Evolutionary conservation across 192 early-diverging fungal genomes (phyloP).

Genomic region (Funneliformis geosporum): DNA sequence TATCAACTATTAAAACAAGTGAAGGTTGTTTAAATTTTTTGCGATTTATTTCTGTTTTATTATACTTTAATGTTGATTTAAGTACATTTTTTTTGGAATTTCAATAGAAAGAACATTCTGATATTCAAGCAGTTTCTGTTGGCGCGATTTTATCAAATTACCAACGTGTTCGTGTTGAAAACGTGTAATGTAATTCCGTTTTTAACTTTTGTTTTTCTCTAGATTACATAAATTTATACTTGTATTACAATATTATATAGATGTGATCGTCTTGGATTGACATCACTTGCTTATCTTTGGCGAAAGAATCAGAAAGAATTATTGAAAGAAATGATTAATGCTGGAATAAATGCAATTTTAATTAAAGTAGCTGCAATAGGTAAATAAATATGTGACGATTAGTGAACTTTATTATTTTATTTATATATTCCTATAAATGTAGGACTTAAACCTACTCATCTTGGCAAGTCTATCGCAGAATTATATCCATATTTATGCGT

Average conservation of each 20-base stretch:
- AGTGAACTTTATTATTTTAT: background rate
- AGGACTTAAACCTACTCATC: constrained; percentile 68
- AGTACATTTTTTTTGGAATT: background rate
- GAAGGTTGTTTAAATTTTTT: constrained; percentile 50
- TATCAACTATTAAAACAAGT: constrained; percentile 71
- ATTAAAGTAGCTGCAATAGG: constrained; percentile 89
- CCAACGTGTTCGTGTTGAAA: constrained; percentile 94
- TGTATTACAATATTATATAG: constrained; percentile 37
- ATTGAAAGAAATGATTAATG: constrained; percentile 81
- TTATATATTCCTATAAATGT: constrained; percentile 7
- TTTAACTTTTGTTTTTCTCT: background rate
- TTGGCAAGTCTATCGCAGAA: constrained; percentile 78
- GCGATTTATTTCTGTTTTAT: background rate
- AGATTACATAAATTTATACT: background rate
- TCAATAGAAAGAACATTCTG: constrained; percentile 59
- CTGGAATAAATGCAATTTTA: constrained; percentile 77
- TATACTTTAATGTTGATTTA: background rate
- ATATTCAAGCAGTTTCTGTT: constrained; percentile 83
- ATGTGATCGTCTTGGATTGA: constrained; percentile 82
- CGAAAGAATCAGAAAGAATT: constrained; percentile 80
- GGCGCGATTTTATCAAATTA: constrained; percentile 98
- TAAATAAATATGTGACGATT: background rate
- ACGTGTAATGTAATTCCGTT: constrained; percentile 65
- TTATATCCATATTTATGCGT: constrained; percentile 75
- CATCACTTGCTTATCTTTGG: constrained; percentile 88